Base-by-base conservation (phyloP, 148 eudicot genomes). In the Persicaria tinctoria region DNA sequence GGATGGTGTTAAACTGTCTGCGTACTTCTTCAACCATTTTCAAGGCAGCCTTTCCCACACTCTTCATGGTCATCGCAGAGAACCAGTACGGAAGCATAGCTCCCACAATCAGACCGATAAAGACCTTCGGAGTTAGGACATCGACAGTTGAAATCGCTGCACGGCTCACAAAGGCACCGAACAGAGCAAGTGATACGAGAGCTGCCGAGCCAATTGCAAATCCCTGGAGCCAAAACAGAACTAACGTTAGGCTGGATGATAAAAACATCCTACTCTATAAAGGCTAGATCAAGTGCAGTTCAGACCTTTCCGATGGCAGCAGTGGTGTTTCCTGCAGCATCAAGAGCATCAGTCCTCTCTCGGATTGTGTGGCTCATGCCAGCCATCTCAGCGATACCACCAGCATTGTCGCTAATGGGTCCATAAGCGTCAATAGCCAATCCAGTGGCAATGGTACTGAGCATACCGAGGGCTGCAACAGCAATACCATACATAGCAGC, bases 81-180 rank as follows among this genome's bases (percentile, higher is more conserved):
- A 93, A 93, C 98, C 98, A 91, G 81, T 91, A 93, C 47, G 98
- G 98, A 79, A 93, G 95, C 98, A 93, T 93, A 68, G 98, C 98
- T 76, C 98, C 98, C 62, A 91, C 97, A 27, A 93, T 46, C 79
- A 93, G 78, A 78, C 98, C 98, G 71, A 93, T 88, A 81, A 93
- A 91, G 13, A 93, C 98, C 78, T 89, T 93, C 2, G 98, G 98
- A 68, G 87, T 85, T 82, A 87, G 74, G 20, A 91, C 97, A 76
- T 92, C 94, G 5, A 92, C 97, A 6, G 89, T 89, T 27, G 86
- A 60, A 78, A 92, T 87, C 41, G 73, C 77, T 48, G 97, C 97
- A 51, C 97, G 86, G 83, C 97, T 92, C 82, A 90, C 97, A 76
- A 83, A 92, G 62, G 97, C 97, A 51, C 97, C 97, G 60, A 92